These are phyloP conservation scores for Medicago ruthenica DNA, from an alignment of 306 rosid species.

Conservation along the genomic window DNA sequence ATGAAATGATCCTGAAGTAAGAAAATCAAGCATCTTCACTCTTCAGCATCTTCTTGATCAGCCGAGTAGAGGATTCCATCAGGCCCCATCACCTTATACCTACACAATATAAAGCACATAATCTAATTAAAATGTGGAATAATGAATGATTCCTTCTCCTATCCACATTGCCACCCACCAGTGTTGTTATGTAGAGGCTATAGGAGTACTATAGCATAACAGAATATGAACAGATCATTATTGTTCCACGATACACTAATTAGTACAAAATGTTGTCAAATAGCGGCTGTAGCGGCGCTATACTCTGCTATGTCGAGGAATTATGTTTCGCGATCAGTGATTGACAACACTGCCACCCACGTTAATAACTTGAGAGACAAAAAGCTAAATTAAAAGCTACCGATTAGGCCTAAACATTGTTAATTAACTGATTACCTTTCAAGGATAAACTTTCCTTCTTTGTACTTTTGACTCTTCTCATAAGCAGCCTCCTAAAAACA, in stretches of 20 bases:
- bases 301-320: no score
- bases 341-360: no score
- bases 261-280: neutral
- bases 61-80: constrained; percentile 57
- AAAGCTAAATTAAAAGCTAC: neutral
- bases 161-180: neutral
- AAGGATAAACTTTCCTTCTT: constrained; percentile 78
- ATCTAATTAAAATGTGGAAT: neutral
- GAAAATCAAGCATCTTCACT: constrained; percentile 64
- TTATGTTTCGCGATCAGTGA: neutral
- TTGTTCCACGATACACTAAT: neutral
- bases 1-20: constrained; percentile 3
- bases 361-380: neutral
- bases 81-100: constrained; percentile 71
- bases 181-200: no score
- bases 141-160: neutral
- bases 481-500: constrained; percentile 61
- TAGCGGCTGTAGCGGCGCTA: neutral
- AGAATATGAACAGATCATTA: neutral
- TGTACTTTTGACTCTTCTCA: constrained; percentile 71
- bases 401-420: constrained; percentile 11
- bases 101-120: constrained; percentile 36
- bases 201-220: neutral
- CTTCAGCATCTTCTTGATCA: constrained; percentile 55
- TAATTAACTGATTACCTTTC: constrained; percentile 60